Base-by-base conservation (phyloP, 2,329 filamentous ascomycete species). In the Aspergillus unguis region DNA sequence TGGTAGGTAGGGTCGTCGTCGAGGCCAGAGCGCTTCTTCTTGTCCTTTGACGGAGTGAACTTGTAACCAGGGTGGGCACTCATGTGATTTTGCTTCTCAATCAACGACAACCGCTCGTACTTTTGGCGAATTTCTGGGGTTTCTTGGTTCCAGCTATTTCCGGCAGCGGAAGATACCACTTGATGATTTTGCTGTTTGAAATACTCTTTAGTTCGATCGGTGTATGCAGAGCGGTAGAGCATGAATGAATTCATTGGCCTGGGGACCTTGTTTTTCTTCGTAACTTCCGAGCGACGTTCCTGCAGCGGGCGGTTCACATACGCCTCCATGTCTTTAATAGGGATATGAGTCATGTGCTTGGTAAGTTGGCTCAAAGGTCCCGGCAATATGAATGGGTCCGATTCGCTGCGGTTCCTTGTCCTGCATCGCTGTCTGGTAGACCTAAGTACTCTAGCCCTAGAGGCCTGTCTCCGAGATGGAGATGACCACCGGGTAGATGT, bases 231-330 rank as follows among this genome's bases (percentile, higher is more conserved):
- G 38, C 94, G 87, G 71, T 99, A 99, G 46, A 99, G 78, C 87
- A 99, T 96, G 76, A 97, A 99, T 1, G 90, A 92, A 71, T 99
- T 99, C 87, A 96, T 95, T 2, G 94, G 92, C 29, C 94, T 82
- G 64, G 92, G 90, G 61, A 97, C 82, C 68, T 92, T 91, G 33
- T 84, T 76, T 63, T 85, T 90, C 62, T 83, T 81, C 40, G 84
- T 80, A 7, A 87, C 84, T 69, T 96, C 91, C 50, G 77, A 73
- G 44, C 77, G 78, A 52, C 92, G 83, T 5, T 80, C 79, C 52
- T 89, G 85, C 2, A 77, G 73, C 7, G 87, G 77, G 46, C 92
- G 82, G 62, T 86, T 84, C 33, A 95, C 91, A 77, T 88, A 95
- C 27, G 79, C 77, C 48, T 86, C 83, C 74, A 96, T 96, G 69